Conservation (phyloP, 352 stramenopile genomes). For the Thraustochytrium striatum region DNA sequence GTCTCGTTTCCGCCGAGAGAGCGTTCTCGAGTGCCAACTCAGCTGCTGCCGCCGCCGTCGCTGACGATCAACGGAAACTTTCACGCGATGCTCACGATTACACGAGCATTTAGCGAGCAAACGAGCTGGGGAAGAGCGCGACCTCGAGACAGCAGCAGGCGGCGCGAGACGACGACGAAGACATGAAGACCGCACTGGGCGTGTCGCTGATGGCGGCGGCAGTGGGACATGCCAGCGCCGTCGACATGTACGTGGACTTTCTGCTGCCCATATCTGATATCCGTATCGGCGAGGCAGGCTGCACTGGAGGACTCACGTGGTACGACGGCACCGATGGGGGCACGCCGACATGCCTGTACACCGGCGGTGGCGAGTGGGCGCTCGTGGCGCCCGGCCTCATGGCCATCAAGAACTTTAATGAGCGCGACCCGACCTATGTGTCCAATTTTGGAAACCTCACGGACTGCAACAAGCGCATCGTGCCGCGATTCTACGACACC, state of each 20-base stretch:
- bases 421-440: not conserved
- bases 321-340: not conserved
- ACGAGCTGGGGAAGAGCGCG: too few species aligned
- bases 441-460: not conserved
- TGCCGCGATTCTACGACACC: not conserved
- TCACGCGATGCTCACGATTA: too few species aligned
- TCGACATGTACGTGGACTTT: not conserved
- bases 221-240: too few species aligned
- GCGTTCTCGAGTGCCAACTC: too few species aligned
- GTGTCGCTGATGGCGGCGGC: too few species aligned
- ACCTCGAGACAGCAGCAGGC: too few species aligned
- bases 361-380: not conserved
- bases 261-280: not conserved
- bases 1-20: too few species aligned
- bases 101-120: too few species aligned
- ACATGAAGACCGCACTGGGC: too few species aligned
- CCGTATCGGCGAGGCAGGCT: not conserved
- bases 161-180: too few species aligned
- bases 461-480: not conserved
- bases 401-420: not conserved
- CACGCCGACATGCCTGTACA: not conserved
- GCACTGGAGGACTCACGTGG: not conserved
- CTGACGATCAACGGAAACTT: too few species aligned
- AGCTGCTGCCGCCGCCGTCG: too few species aligned
- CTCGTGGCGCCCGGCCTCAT: not conserved